These are phyloP conservation scores for Pichia norvegensis DNA, from an alignment of 1,139 yeast species.

Conservation along the genomic window DNA sequence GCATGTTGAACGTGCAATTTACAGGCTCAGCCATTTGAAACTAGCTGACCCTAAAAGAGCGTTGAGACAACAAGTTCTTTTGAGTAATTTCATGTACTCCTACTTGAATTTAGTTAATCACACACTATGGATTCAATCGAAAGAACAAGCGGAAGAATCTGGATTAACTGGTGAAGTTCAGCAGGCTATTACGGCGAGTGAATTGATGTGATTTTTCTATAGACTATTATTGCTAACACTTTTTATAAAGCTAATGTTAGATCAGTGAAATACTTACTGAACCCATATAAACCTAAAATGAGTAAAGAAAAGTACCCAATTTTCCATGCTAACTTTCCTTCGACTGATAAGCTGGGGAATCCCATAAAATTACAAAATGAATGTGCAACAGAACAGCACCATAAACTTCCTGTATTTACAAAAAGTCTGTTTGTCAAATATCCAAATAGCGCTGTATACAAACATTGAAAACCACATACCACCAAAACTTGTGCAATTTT, in stretches of 20 bases:
- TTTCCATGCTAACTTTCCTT: slow-evolving; percentile 15
- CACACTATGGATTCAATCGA: slow-evolving; percentile 64
- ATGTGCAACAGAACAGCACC: slow-evolving; percentile 63
- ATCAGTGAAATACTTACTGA: slow-evolving; percentile 28
- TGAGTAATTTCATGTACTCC: slow-evolving; percentile 96
- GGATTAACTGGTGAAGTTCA: neutral
- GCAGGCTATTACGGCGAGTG: neutral
- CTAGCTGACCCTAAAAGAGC: slow-evolving; percentile 91
- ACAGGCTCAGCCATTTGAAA: slow-evolving; percentile 83
- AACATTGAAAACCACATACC: slow-evolving; percentile 48
- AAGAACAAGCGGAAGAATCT: slow-evolving; percentile 20
- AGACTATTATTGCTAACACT: neutral
- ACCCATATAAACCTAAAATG: slow-evolving; percentile 33
- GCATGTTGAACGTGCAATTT: slow-evolving; percentile 92
- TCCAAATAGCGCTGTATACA: slow-evolving; percentile 78
- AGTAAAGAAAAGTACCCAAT: slow-evolving; percentile 37
- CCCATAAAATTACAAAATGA: slow-evolving; percentile 73
- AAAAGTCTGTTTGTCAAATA: slow-evolving; percentile 59
- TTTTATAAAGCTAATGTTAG: slow-evolving; percentile 2
- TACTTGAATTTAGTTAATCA: slow-evolving; percentile 91
- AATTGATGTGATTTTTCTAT: neutral
- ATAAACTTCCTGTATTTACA: slow-evolving; percentile 44
- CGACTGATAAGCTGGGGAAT: slow-evolving; percentile 45
- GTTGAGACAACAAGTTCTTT: slow-evolving; percentile 78
- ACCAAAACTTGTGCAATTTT: slow-evolving; percentile 32